A percentile compares a stretch with the other conserved stretches of the same genome.
These are phyloP conservation scores for Puccinia triticina DNA, from an alignment of 1,284 basidiomycete species.

Conservation along the genomic window DNA sequence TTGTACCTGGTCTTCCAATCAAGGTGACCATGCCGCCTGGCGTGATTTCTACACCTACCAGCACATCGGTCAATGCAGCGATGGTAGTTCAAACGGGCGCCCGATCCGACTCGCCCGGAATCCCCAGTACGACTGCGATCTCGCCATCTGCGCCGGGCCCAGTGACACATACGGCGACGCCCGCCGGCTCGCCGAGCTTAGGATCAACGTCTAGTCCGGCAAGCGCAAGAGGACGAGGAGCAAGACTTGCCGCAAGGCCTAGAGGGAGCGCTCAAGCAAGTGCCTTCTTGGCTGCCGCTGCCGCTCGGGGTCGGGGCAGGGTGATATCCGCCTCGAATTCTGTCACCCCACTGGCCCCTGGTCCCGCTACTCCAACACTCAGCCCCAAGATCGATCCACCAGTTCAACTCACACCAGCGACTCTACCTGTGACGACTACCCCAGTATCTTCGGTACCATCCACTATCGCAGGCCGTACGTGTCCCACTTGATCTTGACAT, in stretches of 20 bases:
- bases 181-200: conserved; percentile 21
- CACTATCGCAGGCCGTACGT: conserved; percentile 26
- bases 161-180: conserved; percentile 15
- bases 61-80: conserved; percentile 17
- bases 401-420: conserved; percentile 1
- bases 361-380: background rate
- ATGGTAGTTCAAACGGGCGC: background rate
- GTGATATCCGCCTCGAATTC: conserved; percentile 25
- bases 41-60: background rate
- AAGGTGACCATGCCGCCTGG: conserved; percentile 9
- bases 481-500: background rate
- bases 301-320: conserved; percentile 49
- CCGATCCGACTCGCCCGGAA: conserved; percentile 6
- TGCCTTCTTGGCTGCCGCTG: conserved; percentile 50
- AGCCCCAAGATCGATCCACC: conserved; percentile 23
- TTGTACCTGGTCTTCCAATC: conserved; percentile 13
- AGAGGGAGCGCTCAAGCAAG: conserved; percentile 41
- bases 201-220: conserved; percentile 31
- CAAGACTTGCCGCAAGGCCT: conserved; percentile 29
- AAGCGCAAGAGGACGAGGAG: conserved; percentile 40
- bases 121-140: background rate
- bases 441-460: background rate
- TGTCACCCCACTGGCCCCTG: conserved; percentile 6
- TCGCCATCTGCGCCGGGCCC: conserved; percentile 7
- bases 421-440: background rate